Conservation (phyloP, 495 filamentous ascomycete species). For the Tuber calosporum region DNA sequence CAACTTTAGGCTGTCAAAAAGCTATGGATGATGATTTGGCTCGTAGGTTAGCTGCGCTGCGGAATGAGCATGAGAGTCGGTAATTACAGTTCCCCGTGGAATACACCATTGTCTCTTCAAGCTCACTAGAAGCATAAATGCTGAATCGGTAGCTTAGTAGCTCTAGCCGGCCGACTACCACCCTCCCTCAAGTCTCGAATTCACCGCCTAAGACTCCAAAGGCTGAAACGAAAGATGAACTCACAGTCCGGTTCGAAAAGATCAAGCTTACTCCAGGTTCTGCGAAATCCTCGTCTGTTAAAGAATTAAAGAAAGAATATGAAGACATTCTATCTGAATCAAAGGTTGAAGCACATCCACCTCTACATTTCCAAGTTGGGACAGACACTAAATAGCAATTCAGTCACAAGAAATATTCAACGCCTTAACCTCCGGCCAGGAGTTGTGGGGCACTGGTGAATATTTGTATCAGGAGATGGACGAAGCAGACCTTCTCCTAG, state of each 20-base stretch:
- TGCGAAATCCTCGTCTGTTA: neutral
- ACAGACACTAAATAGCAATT: neutral
- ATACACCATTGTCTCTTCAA: neutral
- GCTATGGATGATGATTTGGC: constrained; percentile 32
- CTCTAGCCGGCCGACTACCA: neutral
- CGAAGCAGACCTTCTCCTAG: constrained; percentile 22
- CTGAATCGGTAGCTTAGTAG: neutral
- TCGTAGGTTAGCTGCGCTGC: constrained; percentile 21
- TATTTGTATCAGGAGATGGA: constrained; percentile 1
- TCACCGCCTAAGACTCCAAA: neutral
- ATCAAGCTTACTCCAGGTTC: constrained; percentile 10
- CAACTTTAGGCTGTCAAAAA: neutral
- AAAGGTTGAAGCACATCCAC: neutral
- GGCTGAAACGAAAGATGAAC: constrained; percentile 17
- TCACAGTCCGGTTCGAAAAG: constrained; percentile 25
- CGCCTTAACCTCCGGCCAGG: constrained; percentile 9
- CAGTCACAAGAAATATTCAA: constrained; percentile 23
- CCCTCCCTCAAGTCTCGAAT: neutral
- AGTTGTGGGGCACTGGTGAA: neutral
- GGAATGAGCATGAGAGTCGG: constrained; percentile 17
- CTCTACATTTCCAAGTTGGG: neutral
- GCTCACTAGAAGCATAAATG: constrained; percentile 4
- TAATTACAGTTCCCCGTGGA: constrained; percentile 1
- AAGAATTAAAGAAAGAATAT: neutral
- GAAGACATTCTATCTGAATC: constrained; percentile 7